Conservation (phyloP, 331 rosid genomes). For the Spiraea crenata region DNA sequence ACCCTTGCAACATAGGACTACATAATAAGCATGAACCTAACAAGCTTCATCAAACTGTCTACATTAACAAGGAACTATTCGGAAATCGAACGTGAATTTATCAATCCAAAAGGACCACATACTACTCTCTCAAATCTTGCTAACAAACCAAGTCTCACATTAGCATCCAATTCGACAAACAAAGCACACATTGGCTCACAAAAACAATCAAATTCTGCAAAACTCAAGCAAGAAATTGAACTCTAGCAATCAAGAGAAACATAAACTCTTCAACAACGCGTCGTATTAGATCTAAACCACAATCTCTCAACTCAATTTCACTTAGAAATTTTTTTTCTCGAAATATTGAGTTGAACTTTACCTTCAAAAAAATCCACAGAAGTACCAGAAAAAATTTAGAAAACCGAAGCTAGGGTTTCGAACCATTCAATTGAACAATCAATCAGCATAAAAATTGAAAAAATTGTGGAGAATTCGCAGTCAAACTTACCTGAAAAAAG, state of each 20-base stretch:
- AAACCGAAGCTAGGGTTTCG: conserved; percentile 25
- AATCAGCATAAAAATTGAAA: conserved; percentile 3
- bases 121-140: not conserved
- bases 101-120: not conserved
- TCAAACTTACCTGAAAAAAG: conserved; percentile 25
- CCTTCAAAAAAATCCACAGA: not conserved
- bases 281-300: conserved; percentile 17
- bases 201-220: conserved; percentile 6
- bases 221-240: conserved; percentile 9
- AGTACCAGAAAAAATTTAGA: not conserved
- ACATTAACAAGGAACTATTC: not conserved
- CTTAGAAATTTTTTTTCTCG: not conserved
- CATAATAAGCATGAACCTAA: conserved; percentile 1
- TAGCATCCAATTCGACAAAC: conserved; percentile 2
- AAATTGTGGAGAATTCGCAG: not conserved
- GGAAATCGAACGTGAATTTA: not conserved
- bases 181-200: conserved; percentile 10
- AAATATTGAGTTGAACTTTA: not conserved
- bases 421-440: conserved; percentile 7
- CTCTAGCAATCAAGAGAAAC: not conserved
- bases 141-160: not conserved
- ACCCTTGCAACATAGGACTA: not conserved
- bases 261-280: not conserved
- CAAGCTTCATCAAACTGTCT: not conserved
- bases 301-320: not conserved